A percentile compares a stretch with the other conserved stretches of the same genome.
Conservation (phyloP, 2,329 filamentous ascomycete species). For the Saccharata proteae region DNA sequence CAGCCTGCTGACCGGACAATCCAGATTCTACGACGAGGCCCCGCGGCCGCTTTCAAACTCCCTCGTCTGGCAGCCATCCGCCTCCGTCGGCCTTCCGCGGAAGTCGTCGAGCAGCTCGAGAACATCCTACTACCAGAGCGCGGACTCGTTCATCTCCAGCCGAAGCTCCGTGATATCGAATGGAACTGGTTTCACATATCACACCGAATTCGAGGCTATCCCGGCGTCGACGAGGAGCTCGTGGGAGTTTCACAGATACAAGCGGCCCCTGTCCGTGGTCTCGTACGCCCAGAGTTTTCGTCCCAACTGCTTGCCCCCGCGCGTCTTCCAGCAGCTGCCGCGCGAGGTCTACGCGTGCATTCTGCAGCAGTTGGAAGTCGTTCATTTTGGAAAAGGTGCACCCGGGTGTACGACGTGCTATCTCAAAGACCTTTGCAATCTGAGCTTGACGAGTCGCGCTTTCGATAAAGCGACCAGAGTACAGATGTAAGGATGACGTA, state of each 20-base stretch:
- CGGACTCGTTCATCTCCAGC: slow-evolving; percentile 5
- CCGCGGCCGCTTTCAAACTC: too few relatives aligned
- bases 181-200: not conserved
- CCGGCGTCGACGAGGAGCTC: not conserved
- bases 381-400: slow-evolving; percentile 23
- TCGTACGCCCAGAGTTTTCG: slow-evolving; percentile 3
- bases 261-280: not conserved
- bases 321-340: slow-evolving; percentile 36
- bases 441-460: slow-evolving; percentile 42
- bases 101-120: too few relatives aligned
- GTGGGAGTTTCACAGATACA: slow-evolving; percentile 3
- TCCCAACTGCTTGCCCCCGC: slow-evolving; percentile 13
- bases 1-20: too few relatives aligned
- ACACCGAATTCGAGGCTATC: slow-evolving; percentile 1
- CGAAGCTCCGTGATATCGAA: not conserved
- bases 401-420: slow-evolving; percentile 41
- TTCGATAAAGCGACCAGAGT: slow-evolving; percentile 43
- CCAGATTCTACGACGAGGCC: too few relatives aligned
- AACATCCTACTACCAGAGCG: slow-evolving; percentile 4
- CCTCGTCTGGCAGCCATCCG: too few relatives aligned
- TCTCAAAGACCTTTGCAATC: slow-evolving; percentile 39
- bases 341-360: slow-evolving; percentile 44
- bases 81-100: too few relatives aligned
- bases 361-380: slow-evolving; percentile 35
- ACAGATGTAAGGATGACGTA: slow-evolving; percentile 33